Percentiles rank a stretch among this genome's conserved stretches.
These are phyloP conservation scores for Blumeria graminis DNA, from an alignment of 2,329 filamentous ascomycete species.

Conservation along the genomic window DNA sequence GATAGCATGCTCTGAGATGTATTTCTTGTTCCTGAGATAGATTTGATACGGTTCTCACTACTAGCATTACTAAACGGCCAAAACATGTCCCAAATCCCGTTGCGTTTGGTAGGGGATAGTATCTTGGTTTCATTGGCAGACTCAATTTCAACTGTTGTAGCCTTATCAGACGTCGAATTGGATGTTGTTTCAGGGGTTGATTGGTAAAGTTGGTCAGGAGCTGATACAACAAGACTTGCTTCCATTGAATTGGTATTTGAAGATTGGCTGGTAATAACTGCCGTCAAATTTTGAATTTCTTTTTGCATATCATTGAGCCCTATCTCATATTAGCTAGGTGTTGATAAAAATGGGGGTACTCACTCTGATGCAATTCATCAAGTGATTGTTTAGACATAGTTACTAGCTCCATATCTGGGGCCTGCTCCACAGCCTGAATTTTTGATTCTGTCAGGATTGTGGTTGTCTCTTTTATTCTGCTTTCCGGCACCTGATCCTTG, in stretches of 20 bases:
- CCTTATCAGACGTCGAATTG: too few relatives aligned
- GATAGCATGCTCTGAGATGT: not conserved
- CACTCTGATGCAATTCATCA: not conserved
- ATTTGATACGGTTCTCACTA: not conserved
- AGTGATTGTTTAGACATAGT: not conserved
- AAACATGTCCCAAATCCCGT: not conserved
- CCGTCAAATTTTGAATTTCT: not conserved
- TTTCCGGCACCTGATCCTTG: too few relatives aligned
- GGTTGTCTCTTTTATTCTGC: too few relatives aligned
- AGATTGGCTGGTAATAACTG: not conserved
- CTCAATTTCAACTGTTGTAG: too few relatives aligned
- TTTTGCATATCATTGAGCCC: not conserved
- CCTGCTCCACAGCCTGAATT: not conserved
- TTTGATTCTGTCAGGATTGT: too few relatives aligned
- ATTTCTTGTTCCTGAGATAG: not conserved
- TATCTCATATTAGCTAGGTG: not conserved
- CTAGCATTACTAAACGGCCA: not conserved
- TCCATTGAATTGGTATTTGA: not conserved
- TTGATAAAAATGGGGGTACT: not conserved
- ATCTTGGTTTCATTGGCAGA: not conserved
- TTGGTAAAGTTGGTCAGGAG: too few relatives aligned
- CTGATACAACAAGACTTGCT: not conserved
- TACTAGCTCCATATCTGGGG: not conserved
- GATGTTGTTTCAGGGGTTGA: too few relatives aligned
- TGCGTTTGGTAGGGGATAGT: not conserved